Base-by-base conservation (phyloP, 768 basidiomycete genomes). In the Trametopsis cervina region DNA sequence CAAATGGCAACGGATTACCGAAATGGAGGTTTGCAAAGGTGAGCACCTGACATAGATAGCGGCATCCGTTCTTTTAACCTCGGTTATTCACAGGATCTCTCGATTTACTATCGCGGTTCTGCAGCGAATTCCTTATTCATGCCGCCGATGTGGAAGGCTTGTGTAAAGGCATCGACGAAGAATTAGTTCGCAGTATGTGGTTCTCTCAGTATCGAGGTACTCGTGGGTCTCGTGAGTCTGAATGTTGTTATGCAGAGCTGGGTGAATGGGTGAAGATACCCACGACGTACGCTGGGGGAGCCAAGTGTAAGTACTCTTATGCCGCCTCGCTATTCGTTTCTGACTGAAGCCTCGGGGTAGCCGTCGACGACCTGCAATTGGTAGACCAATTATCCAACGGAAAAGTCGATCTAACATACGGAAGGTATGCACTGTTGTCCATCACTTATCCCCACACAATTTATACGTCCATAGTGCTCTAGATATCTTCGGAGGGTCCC, bases 91-190 rank as follows among this genome's bases (percentile, higher is more conserved):
- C 57, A 96, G 94, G 87, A 45, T 83, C 86, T 0, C 76, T 98
- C 46, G 77, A 82, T 54, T 56, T 84, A 54, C 66, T 98, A 20
- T 79, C 90, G 0, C 67, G 80, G 57, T 81, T 91, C 62, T 96
- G 92, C 74, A 89, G 93, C 55, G 96, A 98, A 62, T 89, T 99
- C 55, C 69, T 99, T 38, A 75, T 99, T 22, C 96, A 99, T 65
- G 95, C 96, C 0, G 96, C 96, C n/a, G 96, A 98, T 55, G 94
- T 99, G 7, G 96, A 99, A 65, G 96, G 96, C 0, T 69, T 98
- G 20, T 98, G 96, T 63, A 82, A 93, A 68, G 96, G 96, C 1
- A 93, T 98, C 50, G 96, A 99, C 63, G 80, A 90, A 60, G 81
- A 83, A 15, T 76, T 99, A 3, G 95, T 98, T 2, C 54, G 66